Percentiles rank a stretch among this genome's conserved stretches.
Conservation (phyloP, 371 early-diverging fungal genomes). For the Apophysomyces elegans region DNA sequence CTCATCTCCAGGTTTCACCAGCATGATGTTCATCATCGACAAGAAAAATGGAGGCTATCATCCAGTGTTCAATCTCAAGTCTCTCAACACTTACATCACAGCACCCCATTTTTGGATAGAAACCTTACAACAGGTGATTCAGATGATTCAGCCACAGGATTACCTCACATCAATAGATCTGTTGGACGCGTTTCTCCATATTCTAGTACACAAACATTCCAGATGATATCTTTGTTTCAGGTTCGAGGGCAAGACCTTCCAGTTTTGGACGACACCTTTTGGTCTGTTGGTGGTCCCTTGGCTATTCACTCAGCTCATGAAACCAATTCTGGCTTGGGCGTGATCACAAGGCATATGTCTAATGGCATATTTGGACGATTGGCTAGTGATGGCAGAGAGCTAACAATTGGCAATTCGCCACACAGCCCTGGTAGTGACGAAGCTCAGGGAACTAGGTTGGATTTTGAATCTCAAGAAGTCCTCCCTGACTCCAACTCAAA, state of each 20-base stretch:
- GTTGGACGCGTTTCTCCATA: constrained; percentile 23
- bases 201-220: constrained; percentile 6
- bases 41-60: constrained; percentile 26
- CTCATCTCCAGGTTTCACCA: constrained; percentile 17
- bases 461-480: constrained; percentile 30
- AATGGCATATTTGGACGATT: constrained; percentile 36
- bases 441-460: constrained; percentile 24
- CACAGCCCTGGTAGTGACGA: constrained; percentile 14
- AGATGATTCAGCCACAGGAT: constrained; percentile 25
- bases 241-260: constrained; percentile 26
- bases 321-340: constrained; percentile 32
- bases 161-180: constrained; percentile 23
- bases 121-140: constrained; percentile 18
- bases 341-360: constrained; percentile 29
- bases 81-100: constrained; percentile 26
- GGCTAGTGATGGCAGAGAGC: constrained; percentile 21
- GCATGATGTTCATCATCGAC: constrained; percentile 29
- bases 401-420: constrained; percentile 10
- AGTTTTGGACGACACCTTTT: constrained; percentile 35
- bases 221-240: constrained; percentile 23
- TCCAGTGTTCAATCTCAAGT: constrained; percentile 31
- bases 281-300: constrained; percentile 38
- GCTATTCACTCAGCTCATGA: constrained; percentile 36
- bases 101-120: constrained; percentile 34
- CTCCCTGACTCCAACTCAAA: constrained; percentile 20